Conservation (phyloP, 441 rosid species). For the Pelargonium fulgidum region DNA sequence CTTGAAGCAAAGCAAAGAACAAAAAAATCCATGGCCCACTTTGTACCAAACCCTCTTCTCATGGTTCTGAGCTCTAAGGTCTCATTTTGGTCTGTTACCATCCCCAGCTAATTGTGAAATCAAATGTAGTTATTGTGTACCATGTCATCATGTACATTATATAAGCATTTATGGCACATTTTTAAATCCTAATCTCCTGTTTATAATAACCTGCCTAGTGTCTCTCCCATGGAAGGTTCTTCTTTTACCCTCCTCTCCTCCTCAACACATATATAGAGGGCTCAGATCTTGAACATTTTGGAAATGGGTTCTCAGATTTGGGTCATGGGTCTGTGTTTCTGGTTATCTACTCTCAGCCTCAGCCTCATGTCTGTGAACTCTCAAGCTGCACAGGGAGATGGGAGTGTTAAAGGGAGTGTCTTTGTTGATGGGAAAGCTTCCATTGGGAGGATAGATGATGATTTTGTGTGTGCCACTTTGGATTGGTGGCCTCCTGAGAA, state of each 20-base stretch:
- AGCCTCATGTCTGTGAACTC: conserved; percentile 23
- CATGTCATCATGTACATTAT: too few relatives aligned
- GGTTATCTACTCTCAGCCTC: conserved; percentile 24
- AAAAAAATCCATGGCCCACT: neutral
- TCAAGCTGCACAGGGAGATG: conserved; percentile 20
- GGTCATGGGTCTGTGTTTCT: conserved; percentile 28
- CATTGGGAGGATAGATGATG: conserved; percentile 70
- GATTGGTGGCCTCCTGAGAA: conserved; percentile 99
- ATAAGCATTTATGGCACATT: neutral
- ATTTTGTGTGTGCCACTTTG: conserved; percentile 84
- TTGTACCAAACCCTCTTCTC: neutral
- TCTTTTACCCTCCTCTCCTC: neutral
- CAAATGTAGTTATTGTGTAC: too few relatives aligned
- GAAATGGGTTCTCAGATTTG: conserved; percentile 40
- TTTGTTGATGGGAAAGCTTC: conserved; percentile 44
- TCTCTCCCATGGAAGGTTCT: neutral
- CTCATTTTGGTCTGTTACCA: neutral
- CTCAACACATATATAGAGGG: neutral
- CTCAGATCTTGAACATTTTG: neutral
- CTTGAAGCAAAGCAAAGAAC: neutral
- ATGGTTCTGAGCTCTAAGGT: neutral
- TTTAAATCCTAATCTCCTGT: neutral
- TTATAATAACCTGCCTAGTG: neutral
- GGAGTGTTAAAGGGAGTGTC: conserved; percentile 38
- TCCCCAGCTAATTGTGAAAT: neutral